Evolutionary conservation across 495 filamentous ascomycete genomes (phyloP).

Genomic region (Amorphotheca resinae): DNA sequence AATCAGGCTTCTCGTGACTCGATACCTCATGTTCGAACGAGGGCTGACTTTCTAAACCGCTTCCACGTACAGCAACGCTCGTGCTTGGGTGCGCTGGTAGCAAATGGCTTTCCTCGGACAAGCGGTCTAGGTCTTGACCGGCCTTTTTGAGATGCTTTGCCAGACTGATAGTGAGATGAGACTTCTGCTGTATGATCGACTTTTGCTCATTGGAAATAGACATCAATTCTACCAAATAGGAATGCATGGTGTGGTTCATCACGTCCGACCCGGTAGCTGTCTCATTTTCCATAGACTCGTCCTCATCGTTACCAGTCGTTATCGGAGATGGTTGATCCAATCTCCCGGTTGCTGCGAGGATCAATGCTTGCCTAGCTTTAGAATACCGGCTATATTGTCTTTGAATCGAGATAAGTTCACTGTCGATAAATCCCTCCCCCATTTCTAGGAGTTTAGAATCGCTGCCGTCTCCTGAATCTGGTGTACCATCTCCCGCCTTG

Average conservation of each 20-base stretch:
- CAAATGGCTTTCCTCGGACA: constrained; percentile 58
- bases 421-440: constrained; percentile 18
- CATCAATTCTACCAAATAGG: constrained; percentile 41
- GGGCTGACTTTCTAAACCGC: neutral
- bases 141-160: constrained; percentile 46
- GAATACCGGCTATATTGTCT: constrained; percentile 36
- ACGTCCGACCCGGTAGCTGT: neutral
- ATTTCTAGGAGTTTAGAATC: neutral
- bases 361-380: constrained; percentile 30
- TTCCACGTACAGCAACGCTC: neutral
- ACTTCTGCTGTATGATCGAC: constrained; percentile 48
- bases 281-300: neutral
- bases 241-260: constrained; percentile 21
- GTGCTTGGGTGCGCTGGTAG: constrained; percentile 44
- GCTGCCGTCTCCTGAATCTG: constrained; percentile 28
- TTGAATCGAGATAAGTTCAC: constrained; percentile 7
- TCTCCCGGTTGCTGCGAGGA: constrained; percentile 13
- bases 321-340: neutral
- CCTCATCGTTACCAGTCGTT: neutral
- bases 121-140: constrained; percentile 41
- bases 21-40: constrained; percentile 14
- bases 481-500: constrained; percentile 31
- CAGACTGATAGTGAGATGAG: constrained; percentile 45
- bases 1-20: constrained; percentile 21
- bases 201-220: constrained; percentile 50